Conservation (phyloP, 495 filamentous ascomycete genomes). For the Wilcoxina mikolae region DNA sequence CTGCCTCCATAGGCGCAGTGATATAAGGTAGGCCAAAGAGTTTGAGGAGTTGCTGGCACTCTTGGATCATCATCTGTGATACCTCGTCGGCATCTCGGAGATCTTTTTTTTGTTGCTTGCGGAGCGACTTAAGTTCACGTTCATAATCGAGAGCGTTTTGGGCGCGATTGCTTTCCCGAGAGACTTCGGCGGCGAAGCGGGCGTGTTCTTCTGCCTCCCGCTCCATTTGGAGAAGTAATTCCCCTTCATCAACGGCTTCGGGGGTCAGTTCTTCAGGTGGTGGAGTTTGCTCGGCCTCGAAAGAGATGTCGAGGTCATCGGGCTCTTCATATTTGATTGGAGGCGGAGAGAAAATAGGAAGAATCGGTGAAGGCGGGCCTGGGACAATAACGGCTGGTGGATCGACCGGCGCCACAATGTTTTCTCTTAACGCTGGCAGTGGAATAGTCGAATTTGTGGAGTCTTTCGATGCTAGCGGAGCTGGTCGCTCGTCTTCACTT, state of each 20-base stretch:
- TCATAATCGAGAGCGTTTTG: conserved; percentile 66
- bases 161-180: conserved; percentile 22
- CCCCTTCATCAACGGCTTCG: conserved; percentile 29
- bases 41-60: conserved; percentile 79
- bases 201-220: conserved; percentile 84
- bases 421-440: too few species aligned
- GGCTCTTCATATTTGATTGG: conserved; percentile 8
- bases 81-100: conserved; percentile 92
- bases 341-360: conserved; percentile 20
- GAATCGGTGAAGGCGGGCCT: not conserved
- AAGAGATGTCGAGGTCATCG: conserved; percentile 24
- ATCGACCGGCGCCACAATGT: too few species aligned
- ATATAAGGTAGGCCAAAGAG: conserved; percentile 93
- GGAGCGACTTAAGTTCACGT: conserved; percentile 67
- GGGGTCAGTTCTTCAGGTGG: conserved; percentile 15
- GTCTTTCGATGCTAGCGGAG: too few species aligned
- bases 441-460: too few species aligned
- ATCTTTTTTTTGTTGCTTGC: conserved; percentile 89
- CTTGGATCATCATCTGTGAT: conserved; percentile 79
- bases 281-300: conserved; percentile 25
- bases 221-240: conserved; percentile 68
- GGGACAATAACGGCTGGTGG: conserved; percentile 1
- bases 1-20: conserved; percentile 96
- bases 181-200: conserved; percentile 50
- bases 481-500: conserved; percentile 30